These are phyloP conservation scores for Neurospora pannonica DNA, from an alignment of 495 filamentous ascomycete species.

Conservation along the genomic window DNA sequence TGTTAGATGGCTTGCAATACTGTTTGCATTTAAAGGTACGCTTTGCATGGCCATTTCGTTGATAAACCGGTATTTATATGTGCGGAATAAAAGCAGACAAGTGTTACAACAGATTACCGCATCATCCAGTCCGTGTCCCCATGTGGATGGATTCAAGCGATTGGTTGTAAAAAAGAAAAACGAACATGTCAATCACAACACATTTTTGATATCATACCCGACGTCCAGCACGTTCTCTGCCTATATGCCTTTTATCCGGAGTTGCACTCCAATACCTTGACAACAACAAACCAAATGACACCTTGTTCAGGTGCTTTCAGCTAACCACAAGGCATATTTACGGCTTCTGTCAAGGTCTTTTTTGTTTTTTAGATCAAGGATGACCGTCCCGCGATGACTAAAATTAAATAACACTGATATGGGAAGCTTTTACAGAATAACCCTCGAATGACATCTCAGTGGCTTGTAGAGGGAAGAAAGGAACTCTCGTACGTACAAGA, in stretches of 20 bases:
- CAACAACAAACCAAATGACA: neutral
- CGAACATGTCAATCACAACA: neutral
- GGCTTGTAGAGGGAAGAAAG: neutral
- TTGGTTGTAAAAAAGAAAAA: neutral
- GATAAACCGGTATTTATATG: neutral
- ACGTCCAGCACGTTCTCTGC: neutral
- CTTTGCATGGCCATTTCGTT: neutral
- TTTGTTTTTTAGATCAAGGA: neutral
- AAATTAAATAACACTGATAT: neutral
- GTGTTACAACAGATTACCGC: neutral
- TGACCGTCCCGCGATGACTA: neutral
- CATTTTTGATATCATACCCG: neutral
- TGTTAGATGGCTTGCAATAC: neutral
- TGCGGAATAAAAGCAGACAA: neutral
- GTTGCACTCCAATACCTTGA: neutral
- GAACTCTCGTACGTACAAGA: neutral
- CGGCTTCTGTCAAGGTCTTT: neutral
- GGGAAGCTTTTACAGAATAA: neutral
- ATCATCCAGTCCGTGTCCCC: neutral
- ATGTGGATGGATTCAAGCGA: neutral
- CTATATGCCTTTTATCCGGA: neutral
- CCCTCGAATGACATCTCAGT: neutral
- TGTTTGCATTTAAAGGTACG: neutral
- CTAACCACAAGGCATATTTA: neutral
- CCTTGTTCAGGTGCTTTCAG: neutral